Evolutionary conservation across 345 rosid species (phyloP).

Genomic region (Eucalyptus regnans): DNA sequence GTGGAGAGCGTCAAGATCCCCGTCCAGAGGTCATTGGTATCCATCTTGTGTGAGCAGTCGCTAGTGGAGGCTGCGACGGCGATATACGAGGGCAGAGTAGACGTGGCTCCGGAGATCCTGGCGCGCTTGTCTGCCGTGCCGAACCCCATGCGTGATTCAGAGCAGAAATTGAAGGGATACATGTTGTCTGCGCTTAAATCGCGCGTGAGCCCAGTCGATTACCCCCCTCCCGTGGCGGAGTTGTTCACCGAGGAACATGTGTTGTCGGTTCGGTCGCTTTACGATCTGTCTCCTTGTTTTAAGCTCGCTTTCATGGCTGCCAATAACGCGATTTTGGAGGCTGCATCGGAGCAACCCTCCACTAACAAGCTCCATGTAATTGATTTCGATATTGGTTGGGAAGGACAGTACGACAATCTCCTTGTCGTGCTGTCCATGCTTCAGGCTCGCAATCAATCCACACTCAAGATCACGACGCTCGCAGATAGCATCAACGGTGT

Average conservation of each 20-base stretch:
- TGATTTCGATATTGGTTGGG: slow-evolving; percentile 68
- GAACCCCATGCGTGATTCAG: slow-evolving; percentile 42
- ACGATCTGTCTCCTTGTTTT: slow-evolving; percentile 69
- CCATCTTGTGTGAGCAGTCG: slow-evolving; percentile 14
- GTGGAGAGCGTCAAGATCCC: too few relatives aligned
- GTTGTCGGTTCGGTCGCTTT: slow-evolving; percentile 39
- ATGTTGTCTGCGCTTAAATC: slow-evolving; percentile 48
- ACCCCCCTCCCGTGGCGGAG: slow-evolving; percentile 39
- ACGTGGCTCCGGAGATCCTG: slow-evolving; percentile 48
- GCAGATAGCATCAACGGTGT: background rate
- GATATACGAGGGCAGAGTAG: slow-evolving; percentile 48
- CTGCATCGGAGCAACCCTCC: slow-evolving; percentile 19
- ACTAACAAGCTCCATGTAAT: slow-evolving; percentile 41
- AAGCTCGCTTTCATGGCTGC: slow-evolving; percentile 68
- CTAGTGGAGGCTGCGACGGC: slow-evolving; percentile 62
- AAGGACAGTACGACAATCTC: slow-evolving; percentile 50
- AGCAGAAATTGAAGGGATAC: slow-evolving; percentile 51
- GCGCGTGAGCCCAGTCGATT: slow-evolving; percentile 31
- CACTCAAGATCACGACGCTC: slow-evolving; percentile 61
- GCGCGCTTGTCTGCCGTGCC: slow-evolving; percentile 31
- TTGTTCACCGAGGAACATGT: slow-evolving; percentile 45
- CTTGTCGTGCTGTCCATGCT: slow-evolving; percentile 52
- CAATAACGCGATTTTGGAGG: slow-evolving; percentile 65
- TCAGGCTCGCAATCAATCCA: slow-evolving; percentile 7
- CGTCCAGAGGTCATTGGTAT: too few relatives aligned